Conservation (phyloP, 1,284 basidiomycete species). For the Fomitopsis palustris region DNA sequence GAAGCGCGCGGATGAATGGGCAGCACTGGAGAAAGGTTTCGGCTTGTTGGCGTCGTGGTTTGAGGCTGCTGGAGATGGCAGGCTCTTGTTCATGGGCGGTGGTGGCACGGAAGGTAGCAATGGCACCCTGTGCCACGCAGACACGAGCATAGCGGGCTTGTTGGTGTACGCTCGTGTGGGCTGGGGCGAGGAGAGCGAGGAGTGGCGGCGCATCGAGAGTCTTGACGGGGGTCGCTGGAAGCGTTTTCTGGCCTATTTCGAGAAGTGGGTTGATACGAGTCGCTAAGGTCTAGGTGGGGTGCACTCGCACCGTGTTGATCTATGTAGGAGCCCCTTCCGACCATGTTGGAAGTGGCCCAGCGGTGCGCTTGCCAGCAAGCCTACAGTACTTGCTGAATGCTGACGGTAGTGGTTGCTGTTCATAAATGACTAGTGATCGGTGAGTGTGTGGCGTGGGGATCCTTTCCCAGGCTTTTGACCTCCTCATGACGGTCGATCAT, state of each 20-base stretch:
- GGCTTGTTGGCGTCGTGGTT: slow-evolving; percentile 16
- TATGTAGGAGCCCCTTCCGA: too few relatives aligned
- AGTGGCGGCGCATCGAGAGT: slow-evolving; percentile 6
- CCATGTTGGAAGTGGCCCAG: too few relatives aligned
- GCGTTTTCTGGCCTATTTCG: slow-evolving; percentile 4
- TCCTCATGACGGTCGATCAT: too few relatives aligned
- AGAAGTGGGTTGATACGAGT: background rate
- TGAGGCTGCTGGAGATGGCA: slow-evolving; percentile 10
- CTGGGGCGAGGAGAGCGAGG: slow-evolving; percentile 1
- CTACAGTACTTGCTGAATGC: too few relatives aligned
- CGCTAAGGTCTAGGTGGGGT: background rate
- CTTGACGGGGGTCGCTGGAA: slow-evolving; percentile 9
- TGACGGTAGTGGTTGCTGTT: too few relatives aligned
- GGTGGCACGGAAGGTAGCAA: background rate
- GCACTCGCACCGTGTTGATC: too few relatives aligned
- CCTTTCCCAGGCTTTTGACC: too few relatives aligned
- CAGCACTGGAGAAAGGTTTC: slow-evolving; percentile 10
- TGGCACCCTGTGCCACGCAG: slow-evolving; percentile 9
- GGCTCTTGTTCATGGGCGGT: slow-evolving; percentile 15
- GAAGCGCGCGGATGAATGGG: slow-evolving; percentile 15
- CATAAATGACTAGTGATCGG: too few relatives aligned
- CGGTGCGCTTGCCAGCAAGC: too few relatives aligned
- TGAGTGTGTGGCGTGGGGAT: too few relatives aligned
- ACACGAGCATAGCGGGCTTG: slow-evolving; percentile 13
- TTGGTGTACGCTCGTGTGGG: slow-evolving; percentile 10